phyloP scores from a whole-genome alignment of 257 asterid genomes.

The Orobanche coerulescens region DNA sequence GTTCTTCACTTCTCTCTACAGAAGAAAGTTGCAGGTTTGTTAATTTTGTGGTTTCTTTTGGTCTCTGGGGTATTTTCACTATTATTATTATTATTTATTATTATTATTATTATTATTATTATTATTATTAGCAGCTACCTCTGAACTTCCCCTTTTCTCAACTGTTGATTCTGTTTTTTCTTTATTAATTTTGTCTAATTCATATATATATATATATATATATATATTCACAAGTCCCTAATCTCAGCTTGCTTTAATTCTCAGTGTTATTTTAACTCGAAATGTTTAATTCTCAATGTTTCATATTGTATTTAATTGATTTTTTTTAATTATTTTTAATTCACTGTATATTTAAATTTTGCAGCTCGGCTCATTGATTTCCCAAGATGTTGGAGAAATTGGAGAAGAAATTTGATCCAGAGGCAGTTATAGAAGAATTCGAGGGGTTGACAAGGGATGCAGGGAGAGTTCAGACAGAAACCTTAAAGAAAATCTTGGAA shows the following conservation, averaged over 20 bases:
- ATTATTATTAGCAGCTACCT: not conserved
- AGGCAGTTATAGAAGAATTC: slow-evolving; percentile 58
- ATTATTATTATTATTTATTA: no score
- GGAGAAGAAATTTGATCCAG: slow-evolving; percentile 56
- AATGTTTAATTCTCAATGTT: not conserved
- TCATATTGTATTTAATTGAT: not conserved
- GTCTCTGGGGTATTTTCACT: not conserved
- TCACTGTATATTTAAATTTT: not conserved
- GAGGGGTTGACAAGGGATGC: slow-evolving; percentile 65
- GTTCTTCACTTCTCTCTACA: not conserved
- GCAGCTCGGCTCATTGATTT: slow-evolving; percentile 17
- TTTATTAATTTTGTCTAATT: not conserved
- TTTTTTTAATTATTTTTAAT: no score
- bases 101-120: not conserved
- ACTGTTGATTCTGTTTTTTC: slow-evolving; percentile 20
- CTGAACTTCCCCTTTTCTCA: slow-evolving; percentile 1
- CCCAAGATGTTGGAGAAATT: slow-evolving; percentile 52
- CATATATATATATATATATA: not conserved
- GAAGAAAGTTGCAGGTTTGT: slow-evolving; percentile 16
- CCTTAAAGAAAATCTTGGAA: slow-evolving; percentile 61
- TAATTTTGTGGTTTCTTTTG: slow-evolving; percentile 6
- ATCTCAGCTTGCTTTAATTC: slow-evolving; percentile 12
- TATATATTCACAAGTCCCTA: not conserved
- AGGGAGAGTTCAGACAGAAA: slow-evolving; percentile 62
- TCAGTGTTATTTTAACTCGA: no score